Conservation (phyloP, 495 filamentous ascomycete genomes). For the Lineolata rhizophorae region DNA sequence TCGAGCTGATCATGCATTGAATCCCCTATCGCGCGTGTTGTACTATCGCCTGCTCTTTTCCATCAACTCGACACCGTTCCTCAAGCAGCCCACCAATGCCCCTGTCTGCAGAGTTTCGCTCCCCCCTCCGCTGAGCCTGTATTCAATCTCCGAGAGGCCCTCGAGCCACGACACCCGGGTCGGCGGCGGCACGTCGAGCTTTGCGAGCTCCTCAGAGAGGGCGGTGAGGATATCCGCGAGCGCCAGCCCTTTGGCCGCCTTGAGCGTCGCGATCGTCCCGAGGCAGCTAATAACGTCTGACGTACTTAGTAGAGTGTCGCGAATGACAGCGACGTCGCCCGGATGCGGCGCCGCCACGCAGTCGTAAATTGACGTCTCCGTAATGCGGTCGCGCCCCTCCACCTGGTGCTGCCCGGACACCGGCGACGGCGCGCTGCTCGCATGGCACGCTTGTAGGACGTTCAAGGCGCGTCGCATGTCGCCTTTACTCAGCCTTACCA, state of each 20-base stretch:
- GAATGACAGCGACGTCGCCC: constrained; percentile 64
- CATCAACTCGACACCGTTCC: too few species aligned
- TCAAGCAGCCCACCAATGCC: constrained; percentile 76
- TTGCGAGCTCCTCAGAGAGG: constrained; percentile 56
- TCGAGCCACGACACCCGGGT: constrained; percentile 83
- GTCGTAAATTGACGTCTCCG: constrained; percentile 80
- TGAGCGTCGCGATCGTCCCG: constrained; percentile 66
- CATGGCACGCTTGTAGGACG: constrained; percentile 90
- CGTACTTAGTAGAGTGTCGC: constrained; percentile 58
- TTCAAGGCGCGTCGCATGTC: constrained; percentile 93
- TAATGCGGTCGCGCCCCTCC: constrained; percentile 58
- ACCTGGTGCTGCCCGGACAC: constrained; percentile 27
- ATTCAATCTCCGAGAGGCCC: constrained; percentile 80
- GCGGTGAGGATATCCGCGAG: constrained; percentile 83
- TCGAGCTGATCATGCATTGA: too few species aligned
- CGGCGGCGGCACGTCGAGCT: constrained; percentile 66
- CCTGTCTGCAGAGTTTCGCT: constrained; percentile 84
- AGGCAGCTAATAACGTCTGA: constrained; percentile 74
- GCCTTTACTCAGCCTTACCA: constrained; percentile 76
- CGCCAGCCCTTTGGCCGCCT: constrained; percentile 69
- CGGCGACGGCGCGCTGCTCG: constrained; percentile 42
- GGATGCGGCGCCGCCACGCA: constrained; percentile 94
- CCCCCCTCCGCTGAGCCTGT: constrained; percentile 69
- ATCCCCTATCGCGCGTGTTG: too few species aligned
- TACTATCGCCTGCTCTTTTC: too few species aligned